phyloP scores from a whole-genome alignment of 2,329 filamentous ascomycete genomes.

The Pseudogymnoascus sp. region DNA sequence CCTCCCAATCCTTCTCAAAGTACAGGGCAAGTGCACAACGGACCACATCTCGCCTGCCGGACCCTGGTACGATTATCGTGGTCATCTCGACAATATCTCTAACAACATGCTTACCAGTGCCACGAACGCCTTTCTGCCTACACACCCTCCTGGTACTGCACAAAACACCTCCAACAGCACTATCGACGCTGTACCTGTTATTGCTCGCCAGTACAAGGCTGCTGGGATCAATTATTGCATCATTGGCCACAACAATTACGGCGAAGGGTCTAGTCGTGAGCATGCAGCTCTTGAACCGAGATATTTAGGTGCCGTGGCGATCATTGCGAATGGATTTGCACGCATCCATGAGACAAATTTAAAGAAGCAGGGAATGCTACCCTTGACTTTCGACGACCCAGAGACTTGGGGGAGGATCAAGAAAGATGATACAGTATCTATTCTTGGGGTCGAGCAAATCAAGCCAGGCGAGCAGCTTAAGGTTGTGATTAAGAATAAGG shows the following conservation, averaged over 20 bases:
- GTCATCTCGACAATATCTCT: slow-evolving; percentile 32
- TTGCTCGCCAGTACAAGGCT: slow-evolving; percentile 21
- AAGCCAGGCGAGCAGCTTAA: slow-evolving; percentile 8
- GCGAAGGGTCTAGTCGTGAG: slow-evolving; percentile 23
- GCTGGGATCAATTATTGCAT: slow-evolving; percentile 25
- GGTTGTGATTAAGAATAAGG: slow-evolving; percentile 7
- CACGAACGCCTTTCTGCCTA: slow-evolving; percentile 26
- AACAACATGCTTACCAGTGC: slow-evolving; percentile 31
- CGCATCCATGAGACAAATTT: slow-evolving; percentile 26
- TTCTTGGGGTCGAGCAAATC: slow-evolving; percentile 11
- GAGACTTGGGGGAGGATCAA: slow-evolving; percentile 16
- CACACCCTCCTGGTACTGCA: slow-evolving; percentile 22
- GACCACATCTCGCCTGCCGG: slow-evolving; percentile 33
- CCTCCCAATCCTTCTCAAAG: slow-evolving; percentile 27
- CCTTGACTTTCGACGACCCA: slow-evolving; percentile 20
- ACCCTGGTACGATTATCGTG: slow-evolving; percentile 32
- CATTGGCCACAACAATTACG: slow-evolving; percentile 28
- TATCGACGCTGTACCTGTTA: slow-evolving; percentile 22
- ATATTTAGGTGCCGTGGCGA: slow-evolving; percentile 20
- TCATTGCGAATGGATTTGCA: slow-evolving; percentile 24
- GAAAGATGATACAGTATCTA: slow-evolving; percentile 11
- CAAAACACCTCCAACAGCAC: slow-evolving; percentile 17
- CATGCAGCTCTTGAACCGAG: slow-evolving; percentile 25
- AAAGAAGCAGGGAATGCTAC: slow-evolving; percentile 26
- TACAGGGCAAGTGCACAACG: slow-evolving; percentile 32